phyloP scores from a whole-genome alignment of 2,329 filamentous ascomycete genomes.

The Dactylellina cionopaga region DNA sequence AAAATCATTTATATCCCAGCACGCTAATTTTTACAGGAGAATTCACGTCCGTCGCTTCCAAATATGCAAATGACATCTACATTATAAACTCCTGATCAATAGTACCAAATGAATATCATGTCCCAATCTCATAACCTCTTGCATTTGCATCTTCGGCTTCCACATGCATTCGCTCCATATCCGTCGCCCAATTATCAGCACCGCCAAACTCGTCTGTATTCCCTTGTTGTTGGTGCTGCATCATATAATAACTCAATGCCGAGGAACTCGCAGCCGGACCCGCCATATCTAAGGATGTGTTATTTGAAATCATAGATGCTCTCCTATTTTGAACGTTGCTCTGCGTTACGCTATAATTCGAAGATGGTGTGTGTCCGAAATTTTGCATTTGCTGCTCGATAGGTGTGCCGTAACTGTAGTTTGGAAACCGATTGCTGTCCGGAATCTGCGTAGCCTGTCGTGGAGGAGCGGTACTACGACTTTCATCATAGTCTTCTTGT shows the following conservation, averaged over 20 bases:
- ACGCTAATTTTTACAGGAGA: conserved; percentile 45
- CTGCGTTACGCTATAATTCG: conserved; percentile 36
- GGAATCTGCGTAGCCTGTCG: conserved; percentile 40
- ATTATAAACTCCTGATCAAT: conserved; percentile 4
- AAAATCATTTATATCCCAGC: conserved; percentile 26
- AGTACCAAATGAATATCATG: conserved; percentile 16
- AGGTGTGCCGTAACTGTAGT: conserved; percentile 48
- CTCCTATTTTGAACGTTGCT: conserved; percentile 33
- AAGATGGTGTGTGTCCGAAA: conserved; percentile 43
- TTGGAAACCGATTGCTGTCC: conserved; percentile 47
- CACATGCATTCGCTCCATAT: conserved; percentile 51
- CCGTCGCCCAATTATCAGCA: conserved; percentile 32
- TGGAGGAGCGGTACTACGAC: conserved; percentile 7
- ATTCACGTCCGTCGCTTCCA: neutral
- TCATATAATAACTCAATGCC: conserved; percentile 43
- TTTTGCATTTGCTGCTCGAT: conserved; percentile 49
- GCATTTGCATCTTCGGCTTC: conserved; percentile 38
- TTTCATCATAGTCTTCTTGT: conserved; percentile 47
- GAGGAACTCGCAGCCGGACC: conserved; percentile 19
- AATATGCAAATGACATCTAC: conserved; percentile 14
- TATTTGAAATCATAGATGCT: conserved; percentile 45
- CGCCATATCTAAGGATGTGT: conserved; percentile 35
- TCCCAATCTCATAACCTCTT: conserved; percentile 49
- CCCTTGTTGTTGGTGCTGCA: conserved; percentile 37
- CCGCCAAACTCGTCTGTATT: conserved; percentile 24